Percentiles rank a stretch among this genome's conserved stretches.
Evolutionary conservation across 1,139 yeast genomes (phyloP).

Genomic region (Debaryomyces singareniensis): DNA sequence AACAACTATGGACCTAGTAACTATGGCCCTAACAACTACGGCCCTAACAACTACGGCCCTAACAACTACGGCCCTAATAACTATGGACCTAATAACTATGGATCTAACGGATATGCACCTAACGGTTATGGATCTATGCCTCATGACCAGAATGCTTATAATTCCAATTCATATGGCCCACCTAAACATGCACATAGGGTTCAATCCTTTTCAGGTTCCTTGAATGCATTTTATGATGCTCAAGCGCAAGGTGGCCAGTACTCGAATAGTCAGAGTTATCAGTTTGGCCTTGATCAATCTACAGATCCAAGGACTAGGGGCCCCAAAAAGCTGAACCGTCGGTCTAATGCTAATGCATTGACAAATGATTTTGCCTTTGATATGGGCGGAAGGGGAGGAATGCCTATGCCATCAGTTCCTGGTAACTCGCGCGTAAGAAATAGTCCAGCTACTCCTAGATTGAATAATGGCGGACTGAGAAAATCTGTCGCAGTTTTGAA

Average conservation of each 20-base stretch:
- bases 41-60: too few relatives aligned
- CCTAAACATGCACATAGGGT: conserved; percentile 8
- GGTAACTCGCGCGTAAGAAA: conserved; percentile 12
- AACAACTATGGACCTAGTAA: too few relatives aligned
- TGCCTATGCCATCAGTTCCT: conserved; percentile 31
- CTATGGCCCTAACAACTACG: too few relatives aligned
- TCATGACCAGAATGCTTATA: too few relatives aligned
- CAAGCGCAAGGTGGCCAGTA: conserved; percentile 5
- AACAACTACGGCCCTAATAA: too few relatives aligned
- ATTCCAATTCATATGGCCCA: neutral
- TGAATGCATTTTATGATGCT: conserved; percentile 10
- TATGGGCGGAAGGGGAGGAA: conserved; percentile 47
- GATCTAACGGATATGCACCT: neutral
- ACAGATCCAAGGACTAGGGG: neutral
- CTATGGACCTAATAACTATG: neutral
- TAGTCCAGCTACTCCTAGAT: conserved; percentile 11
- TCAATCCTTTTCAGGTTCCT: conserved; percentile 12
- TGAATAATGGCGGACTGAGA: conserved; percentile 8
- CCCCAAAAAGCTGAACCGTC: conserved; percentile 27
- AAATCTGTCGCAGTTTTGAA: conserved; percentile 8
- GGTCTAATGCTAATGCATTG: conserved; percentile 31
- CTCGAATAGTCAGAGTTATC: neutral
- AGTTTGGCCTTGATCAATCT: neutral
- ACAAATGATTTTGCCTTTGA: conserved; percentile 33
- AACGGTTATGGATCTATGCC: conserved; percentile 3